A percentile compares a stretch with the other conserved stretches of the same genome.
Conservation (phyloP, 345 rosid genomes). For the Microcos paniculata region DNA sequence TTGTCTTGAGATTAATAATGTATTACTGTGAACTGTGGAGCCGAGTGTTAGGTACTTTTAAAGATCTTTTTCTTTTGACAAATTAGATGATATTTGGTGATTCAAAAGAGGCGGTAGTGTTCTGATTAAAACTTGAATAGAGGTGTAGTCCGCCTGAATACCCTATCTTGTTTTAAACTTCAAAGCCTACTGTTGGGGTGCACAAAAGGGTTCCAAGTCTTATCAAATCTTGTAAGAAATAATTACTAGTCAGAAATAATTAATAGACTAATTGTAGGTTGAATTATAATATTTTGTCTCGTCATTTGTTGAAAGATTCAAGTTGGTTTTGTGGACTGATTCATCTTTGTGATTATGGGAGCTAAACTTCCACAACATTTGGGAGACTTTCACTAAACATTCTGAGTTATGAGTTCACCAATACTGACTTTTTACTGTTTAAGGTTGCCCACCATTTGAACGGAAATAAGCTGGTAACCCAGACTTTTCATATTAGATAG, state of each 20-base stretch:
- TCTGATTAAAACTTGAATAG: background rate
- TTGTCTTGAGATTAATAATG: background rate
- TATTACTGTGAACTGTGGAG: background rate
- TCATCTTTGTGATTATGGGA: background rate
- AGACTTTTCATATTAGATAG: background rate
- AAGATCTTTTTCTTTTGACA: background rate
- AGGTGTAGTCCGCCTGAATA: background rate
- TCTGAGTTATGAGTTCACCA: background rate
- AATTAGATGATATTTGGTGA: constrained; percentile 2
- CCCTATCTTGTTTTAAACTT: background rate
- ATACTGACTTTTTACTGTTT: background rate
- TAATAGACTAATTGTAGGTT: too few relatives aligned
- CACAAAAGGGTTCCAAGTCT: background rate
- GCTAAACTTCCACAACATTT: background rate
- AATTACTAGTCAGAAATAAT: background rate
- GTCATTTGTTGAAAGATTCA: background rate
- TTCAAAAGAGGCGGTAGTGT: background rate
- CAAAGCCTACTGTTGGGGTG: background rate
- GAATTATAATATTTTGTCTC: too few relatives aligned
- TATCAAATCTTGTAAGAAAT: background rate
- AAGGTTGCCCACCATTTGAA: background rate
- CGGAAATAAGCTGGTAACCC: background rate
- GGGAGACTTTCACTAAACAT: background rate
- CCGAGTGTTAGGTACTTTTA: background rate
- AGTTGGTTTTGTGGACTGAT: background rate